Conservation (phyloP, 345 rosid genomes). For the Salix brachista region DNA sequence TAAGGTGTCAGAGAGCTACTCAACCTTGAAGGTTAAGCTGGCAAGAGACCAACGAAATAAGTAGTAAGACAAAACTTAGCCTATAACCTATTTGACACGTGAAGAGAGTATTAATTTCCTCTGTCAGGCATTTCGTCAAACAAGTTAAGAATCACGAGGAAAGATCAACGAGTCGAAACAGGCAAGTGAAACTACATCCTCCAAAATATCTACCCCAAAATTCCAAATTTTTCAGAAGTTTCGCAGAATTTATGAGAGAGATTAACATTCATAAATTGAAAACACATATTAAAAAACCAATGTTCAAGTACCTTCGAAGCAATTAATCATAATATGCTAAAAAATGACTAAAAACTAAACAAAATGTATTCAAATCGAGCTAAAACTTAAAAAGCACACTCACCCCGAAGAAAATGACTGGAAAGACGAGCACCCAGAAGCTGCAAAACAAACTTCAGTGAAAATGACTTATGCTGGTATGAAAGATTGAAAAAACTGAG, state of each 20-base stretch:
- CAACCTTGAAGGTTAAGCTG: conserved; percentile 2
- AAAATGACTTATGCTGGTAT: neutral
- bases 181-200: conserved; percentile 1
- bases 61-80: neutral
- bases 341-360: neutral
- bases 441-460: neutral
- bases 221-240: neutral
- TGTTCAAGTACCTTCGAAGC: neutral
- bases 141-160: neutral
- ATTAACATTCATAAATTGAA: neutral
- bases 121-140: conserved; percentile 3
- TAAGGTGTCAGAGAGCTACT: neutral
- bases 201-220: neutral
- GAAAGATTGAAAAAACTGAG: neutral
- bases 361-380: neutral
- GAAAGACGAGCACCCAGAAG: neutral
- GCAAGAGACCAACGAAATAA: neutral
- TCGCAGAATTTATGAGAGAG: neutral
- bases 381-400: neutral
- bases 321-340: neutral
- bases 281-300: neutral
- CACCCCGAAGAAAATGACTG: neutral
- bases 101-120: conserved; percentile 2
- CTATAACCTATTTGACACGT: neutral
- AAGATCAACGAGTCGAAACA: neutral